Evolutionary conservation across 1,284 basidiomycete genomes (phyloP).

Genomic region (Moniliophthora roreri): DNA sequence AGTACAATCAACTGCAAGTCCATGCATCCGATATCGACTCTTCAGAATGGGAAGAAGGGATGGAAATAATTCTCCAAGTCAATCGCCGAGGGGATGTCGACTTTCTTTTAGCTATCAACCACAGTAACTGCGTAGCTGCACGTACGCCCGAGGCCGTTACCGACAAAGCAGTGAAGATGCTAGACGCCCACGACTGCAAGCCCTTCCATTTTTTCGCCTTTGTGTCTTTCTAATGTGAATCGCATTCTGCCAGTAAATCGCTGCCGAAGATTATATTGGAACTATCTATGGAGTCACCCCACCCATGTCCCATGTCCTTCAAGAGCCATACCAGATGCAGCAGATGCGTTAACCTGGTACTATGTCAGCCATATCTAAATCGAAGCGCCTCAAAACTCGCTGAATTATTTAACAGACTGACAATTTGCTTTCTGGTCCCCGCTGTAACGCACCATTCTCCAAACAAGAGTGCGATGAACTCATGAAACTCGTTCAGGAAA

Average conservation of each 20-base stretch:
- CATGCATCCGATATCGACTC: constrained; percentile 25
- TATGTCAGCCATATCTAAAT: constrained; percentile 31
- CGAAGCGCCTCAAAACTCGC: background rate
- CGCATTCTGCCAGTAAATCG: constrained; percentile 36
- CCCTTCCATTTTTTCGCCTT: no score
- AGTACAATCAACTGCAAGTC: constrained; percentile 25
- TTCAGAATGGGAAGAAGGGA: constrained; percentile 24
- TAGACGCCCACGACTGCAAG: constrained; percentile 28
- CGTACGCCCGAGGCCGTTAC: constrained; percentile 32
- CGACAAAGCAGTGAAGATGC: constrained; percentile 22
- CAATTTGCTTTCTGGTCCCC: constrained; percentile 42
- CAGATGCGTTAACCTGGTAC: constrained; percentile 50
- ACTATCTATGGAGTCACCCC: constrained; percentile 48
- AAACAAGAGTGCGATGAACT: constrained; percentile 52
- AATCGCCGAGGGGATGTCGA: constrained; percentile 15
- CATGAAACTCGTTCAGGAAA: constrained; percentile 33
- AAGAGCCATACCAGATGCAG: constrained; percentile 43
- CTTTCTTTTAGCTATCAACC: constrained; percentile 39
- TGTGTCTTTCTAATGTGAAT: no score
- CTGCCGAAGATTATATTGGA: constrained; percentile 49
- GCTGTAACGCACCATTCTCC: constrained; percentile 48
- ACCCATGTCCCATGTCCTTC: constrained; percentile 37
- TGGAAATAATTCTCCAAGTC: constrained; percentile 41
- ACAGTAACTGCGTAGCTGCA: constrained; percentile 39
- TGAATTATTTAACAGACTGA: constrained; percentile 38